These are phyloP conservation scores for Xylariomycetidae sp. DNA, from an alignment of 2,329 filamentous ascomycete genomes.

Conservation along the genomic window DNA sequence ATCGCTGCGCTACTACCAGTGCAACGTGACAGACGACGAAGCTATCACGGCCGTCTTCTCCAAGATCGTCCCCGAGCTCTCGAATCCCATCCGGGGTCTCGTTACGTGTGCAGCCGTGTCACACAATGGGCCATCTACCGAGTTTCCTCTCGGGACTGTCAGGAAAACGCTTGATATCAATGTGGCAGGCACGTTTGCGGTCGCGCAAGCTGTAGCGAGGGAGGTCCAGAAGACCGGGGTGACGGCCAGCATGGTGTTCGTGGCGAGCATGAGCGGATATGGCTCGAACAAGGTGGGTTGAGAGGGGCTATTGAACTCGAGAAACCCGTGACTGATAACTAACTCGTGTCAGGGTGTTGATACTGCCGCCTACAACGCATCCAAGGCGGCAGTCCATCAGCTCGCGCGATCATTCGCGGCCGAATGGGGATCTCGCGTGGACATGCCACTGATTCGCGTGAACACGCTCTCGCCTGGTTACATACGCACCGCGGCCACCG, in stretches of 20 bases:
- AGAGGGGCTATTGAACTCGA: slow-evolving; percentile 5
- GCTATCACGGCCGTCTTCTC: slow-evolving; percentile 12
- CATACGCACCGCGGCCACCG: slow-evolving; percentile 38
- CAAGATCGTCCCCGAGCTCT: slow-evolving; percentile 10
- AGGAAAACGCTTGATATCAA: slow-evolving; percentile 33
- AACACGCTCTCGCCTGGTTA: slow-evolving; percentile 49
- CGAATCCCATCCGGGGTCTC: slow-evolving; percentile 25
- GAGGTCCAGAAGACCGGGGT: slow-evolving; percentile 40
- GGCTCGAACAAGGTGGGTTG: slow-evolving; percentile 42
- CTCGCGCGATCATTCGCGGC: slow-evolving; percentile 43
- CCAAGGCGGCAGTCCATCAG: slow-evolving; percentile 48
- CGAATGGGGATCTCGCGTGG: slow-evolving; percentile 40
- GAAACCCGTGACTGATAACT: background rate
- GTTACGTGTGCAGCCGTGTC: slow-evolving; percentile 28
- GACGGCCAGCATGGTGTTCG: slow-evolving; percentile 39
- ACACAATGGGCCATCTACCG: slow-evolving; percentile 18
- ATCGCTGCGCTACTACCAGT: slow-evolving; percentile 14
- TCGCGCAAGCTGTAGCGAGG: slow-evolving; percentile 38
- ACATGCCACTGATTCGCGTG: slow-evolving; percentile 40
- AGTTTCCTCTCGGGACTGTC: slow-evolving; percentile 20
- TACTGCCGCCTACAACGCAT: slow-evolving; percentile 44
- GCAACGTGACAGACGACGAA: slow-evolving; percentile 18
- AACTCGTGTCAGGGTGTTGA: slow-evolving; percentile 27
- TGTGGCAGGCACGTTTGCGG: slow-evolving; percentile 42
- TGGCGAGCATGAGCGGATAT: slow-evolving; percentile 45